Base-by-base conservation (phyloP, 1,139 yeast species). In the Candida pseudoviswanathii region DNA sequence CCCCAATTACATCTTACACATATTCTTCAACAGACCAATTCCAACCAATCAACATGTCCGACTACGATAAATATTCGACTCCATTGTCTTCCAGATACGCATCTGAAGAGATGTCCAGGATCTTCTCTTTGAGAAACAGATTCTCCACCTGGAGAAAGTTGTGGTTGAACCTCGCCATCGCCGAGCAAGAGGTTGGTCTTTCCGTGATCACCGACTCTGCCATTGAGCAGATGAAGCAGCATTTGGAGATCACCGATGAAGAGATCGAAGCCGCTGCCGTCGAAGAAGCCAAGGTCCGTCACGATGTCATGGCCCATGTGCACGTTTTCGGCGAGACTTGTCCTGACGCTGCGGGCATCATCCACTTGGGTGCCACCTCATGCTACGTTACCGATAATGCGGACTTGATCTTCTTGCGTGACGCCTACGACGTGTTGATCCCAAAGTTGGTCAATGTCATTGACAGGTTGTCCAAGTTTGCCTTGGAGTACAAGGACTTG, bases 241-340 rank as follows among this genome's bases (percentile, higher is more conserved):
- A 94, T 68, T 75, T 92, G 63, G 81, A 73, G 50, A 90, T 94
- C 71, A 86, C 97, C 24, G 98, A 94, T 68, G 94, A 89, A 59
- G 98, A 95, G 65, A 90, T 95, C 58, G 89, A 78, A 49, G 89
- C 78, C 52, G 98, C 99, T 42, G 77, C 94, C 48, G 83, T 82
- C 63, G 98, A 94, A 75, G 99, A 94, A 71, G 97, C 98, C 51
- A 91, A 88, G 68, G 98, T 94, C 50, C 88, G 99, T 77, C 99
- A 94, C 71, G 99, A 94, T 70, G 99, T 94, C 60, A 94, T 94
- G 99, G 97, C 99, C 51, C 99, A 94, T 63, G 98, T 94, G 54
- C 99, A 95, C 66, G 89, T 87, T 49, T 94, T 88, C 68, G 99
- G 99, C 58, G 80, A 86, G 59, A 84, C 89, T 31, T 89, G 96